Evolutionary conservation across 2,329 filamentous ascomycete genomes (phyloP), one percentile per base, ranked within the genome.

Genomic region (Colletotrichum theobromicola): DNA sequence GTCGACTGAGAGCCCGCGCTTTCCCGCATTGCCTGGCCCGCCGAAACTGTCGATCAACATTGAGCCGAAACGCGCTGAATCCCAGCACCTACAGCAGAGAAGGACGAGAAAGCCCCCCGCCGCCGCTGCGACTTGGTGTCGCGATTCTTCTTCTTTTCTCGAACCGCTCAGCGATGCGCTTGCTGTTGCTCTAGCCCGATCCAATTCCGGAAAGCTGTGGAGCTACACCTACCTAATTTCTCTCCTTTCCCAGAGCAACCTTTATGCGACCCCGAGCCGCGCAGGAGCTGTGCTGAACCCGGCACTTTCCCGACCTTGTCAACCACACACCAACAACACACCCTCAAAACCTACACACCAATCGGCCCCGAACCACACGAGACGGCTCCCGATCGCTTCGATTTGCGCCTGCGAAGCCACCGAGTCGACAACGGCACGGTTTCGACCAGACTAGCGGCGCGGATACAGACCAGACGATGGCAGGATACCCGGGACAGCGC

Each of bases 401-500:
- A 53, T 55, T 60, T 60, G 16, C 67, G 24, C 12, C 34, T 53
- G 71, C 67, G 35, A 16, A 70, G 21, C 26, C 60, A 53, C 30
- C 26, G 5, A 58, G 21, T 21, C 15, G 24, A 60, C 34, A 16
- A 42, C 53, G 32, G 35, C 58, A 57, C 58, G 46, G 34, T 50
- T 46, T 61, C 55, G 62, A 63, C 42, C 26, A 62, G 61, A 67
- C 32, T 15, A 72, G 61, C 35, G 35, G 67, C 30, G 35, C 32
- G 34, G 26, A 37, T 37, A 37, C 21, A 65, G 34, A 70, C 15
- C 60, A 70, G 67, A 74, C 72, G 55, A 74, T 74, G 72, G 68
- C 68, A 66, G 72, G 72, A 67, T 89, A 88, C 74, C 83, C 84
- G 71, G 83, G 78, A 67, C 85, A 88, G 78, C 86, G 87, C 72